Evolutionary conservation across 2,329 filamentous ascomycete species (phyloP).

Genomic region (Diaporthe ilicicola): DNA sequence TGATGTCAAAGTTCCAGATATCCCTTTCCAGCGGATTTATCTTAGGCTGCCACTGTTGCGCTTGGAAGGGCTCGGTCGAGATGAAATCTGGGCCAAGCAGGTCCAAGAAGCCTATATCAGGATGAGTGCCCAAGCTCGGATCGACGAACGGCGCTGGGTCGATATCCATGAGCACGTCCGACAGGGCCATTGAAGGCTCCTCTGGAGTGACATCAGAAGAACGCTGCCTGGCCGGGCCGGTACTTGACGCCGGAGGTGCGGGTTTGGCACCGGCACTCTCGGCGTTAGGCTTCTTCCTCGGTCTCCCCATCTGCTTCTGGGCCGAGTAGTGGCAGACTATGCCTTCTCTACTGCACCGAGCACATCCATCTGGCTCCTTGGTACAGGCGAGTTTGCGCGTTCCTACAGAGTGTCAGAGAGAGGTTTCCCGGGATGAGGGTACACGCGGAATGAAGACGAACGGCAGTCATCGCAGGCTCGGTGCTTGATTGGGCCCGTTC

Average conservation of each 20-base stretch:
- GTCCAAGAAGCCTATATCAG: conserved; percentile 45
- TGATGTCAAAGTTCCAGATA: conserved; percentile 11
- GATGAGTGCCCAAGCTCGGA: conserved; percentile 37
- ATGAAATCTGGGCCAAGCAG: conserved; percentile 43
- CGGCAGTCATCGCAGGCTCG: conserved; percentile 74
- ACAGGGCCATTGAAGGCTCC: not conserved
- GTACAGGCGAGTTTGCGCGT: conserved; percentile 71
- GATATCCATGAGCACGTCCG: conserved; percentile 39
- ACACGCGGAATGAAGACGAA: conserved; percentile 49
- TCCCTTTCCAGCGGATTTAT: not conserved
- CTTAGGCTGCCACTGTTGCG: conserved; percentile 24
- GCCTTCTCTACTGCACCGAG: conserved; percentile 65
- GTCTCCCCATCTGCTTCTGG: conserved; percentile 73
- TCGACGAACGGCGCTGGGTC: conserved; percentile 43
- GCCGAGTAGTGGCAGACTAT: conserved; percentile 68
- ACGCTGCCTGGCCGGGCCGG: not conserved
- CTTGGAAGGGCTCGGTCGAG: conserved; percentile 23
- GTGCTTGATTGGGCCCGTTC: conserved; percentile 50
- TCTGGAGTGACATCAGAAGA: not conserved
- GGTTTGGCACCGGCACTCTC: conserved; percentile 39
- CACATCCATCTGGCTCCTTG: conserved; percentile 68
- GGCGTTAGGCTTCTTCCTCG: conserved; percentile 61
- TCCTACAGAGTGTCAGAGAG: conserved; percentile 50
- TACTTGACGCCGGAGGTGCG: not conserved
- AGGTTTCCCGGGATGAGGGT: conserved; percentile 36